Percentiles rank a stretch among this genome's conserved stretches.
phyloP scores from a whole-genome alignment of 768 basidiomycete genomes.

The Butyriboletus loyo region DNA sequence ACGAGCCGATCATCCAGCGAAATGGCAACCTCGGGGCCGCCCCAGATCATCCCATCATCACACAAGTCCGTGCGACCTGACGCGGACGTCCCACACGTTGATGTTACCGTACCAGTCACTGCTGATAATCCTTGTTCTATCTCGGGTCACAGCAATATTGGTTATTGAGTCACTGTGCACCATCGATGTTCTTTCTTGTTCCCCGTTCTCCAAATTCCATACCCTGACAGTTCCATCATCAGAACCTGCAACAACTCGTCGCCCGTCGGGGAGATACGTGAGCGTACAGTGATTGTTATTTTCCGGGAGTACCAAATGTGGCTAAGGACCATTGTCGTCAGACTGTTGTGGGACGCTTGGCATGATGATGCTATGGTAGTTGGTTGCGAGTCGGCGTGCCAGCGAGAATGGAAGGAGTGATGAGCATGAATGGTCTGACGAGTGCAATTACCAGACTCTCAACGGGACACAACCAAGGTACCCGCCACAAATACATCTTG shows the following conservation, averaged over 20 bases:
- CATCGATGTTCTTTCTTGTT: neutral
- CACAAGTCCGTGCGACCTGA: too few species aligned
- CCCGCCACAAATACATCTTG: too few species aligned
- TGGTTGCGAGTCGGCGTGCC: neutral
- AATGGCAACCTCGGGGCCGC: too few species aligned
- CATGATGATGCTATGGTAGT: neutral
- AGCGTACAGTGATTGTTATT: neutral
- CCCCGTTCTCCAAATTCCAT: neutral
- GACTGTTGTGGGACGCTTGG: neutral
- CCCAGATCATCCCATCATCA: too few species aligned
- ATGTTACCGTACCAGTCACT: too few species aligned
- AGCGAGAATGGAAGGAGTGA: too few species aligned
- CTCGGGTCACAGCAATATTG: neutral
- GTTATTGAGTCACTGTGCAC: accelerated
- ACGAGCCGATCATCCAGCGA: too few species aligned
- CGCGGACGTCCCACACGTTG: too few species aligned
- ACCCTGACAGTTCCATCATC: neutral
- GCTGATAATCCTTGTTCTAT: constrained; percentile 2
- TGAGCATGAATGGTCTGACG: too few species aligned
- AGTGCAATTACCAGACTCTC: too few species aligned
- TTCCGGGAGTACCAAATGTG: neutral
- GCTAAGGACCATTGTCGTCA: neutral
- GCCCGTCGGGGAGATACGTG: constrained; percentile 6
- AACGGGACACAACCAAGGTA: too few species aligned
- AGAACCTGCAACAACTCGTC: neutral